A percentile compares a stretch with the other conserved stretches of the same genome.
Conservation (phyloP, 768 basidiomycete species). For the Trametes punicea region DNA sequence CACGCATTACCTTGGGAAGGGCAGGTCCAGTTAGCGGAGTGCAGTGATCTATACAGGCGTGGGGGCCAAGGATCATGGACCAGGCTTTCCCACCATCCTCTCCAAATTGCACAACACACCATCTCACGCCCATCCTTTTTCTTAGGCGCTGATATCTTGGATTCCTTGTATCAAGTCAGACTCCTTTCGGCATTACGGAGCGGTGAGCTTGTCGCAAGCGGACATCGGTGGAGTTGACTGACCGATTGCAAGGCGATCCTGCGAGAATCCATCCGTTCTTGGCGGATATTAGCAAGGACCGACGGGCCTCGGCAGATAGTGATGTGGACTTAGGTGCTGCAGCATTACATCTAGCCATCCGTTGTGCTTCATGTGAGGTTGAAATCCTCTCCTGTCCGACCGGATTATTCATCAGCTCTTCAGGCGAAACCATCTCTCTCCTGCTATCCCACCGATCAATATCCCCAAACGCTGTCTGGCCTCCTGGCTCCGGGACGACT, state of each 20-base stretch:
- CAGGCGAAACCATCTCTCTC: constrained; percentile 65
- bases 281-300: constrained; percentile 69
- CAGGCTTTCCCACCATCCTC: background rate
- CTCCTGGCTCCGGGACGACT: constrained; percentile 66
- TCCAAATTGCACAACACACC: background rate
- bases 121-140: background rate
- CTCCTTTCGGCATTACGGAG: constrained; percentile 41
- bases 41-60: too few relatives aligned
- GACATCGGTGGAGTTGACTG: background rate
- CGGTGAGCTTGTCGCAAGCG: constrained; percentile 29
- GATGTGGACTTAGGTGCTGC: constrained; percentile 67
- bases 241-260: constrained; percentile 55
- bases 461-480: constrained; percentile 75
- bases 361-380: constrained; percentile 69
- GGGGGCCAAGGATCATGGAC: too few relatives aligned
- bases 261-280: constrained; percentile 79
- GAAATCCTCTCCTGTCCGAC: background rate
- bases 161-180: constrained; percentile 41
- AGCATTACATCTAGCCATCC: constrained; percentile 78
- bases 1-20: too few relatives aligned
- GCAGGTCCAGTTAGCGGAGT: too few relatives aligned
- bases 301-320: constrained; percentile 44
- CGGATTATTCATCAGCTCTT: background rate
- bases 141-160: constrained; percentile 15
- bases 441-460: constrained; percentile 72